These are phyloP conservation scores for Dalechampia spathulata DNA, from an alignment of 441 rosid species.

Conservation along the genomic window DNA sequence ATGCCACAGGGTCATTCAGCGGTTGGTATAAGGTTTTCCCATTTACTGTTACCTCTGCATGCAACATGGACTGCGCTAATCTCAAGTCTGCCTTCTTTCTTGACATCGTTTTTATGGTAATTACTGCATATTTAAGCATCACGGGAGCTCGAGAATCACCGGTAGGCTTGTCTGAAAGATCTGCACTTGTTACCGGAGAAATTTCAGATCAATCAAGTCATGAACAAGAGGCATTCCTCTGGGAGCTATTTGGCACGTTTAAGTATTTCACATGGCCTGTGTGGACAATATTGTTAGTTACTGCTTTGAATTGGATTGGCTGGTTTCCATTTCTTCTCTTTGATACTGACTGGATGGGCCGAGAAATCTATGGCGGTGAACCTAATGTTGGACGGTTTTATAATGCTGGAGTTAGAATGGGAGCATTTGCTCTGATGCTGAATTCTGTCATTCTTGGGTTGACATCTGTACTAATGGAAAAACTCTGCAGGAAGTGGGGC, in stretches of 20 bases:
- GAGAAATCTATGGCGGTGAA: slow-evolving; percentile 83
- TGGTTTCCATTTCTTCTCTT: too few relatives aligned
- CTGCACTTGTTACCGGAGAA: slow-evolving; percentile 29
- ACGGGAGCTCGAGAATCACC: slow-evolving; percentile 68
- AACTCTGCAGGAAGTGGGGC: slow-evolving; percentile 89
- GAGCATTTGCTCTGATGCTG: slow-evolving; percentile 88
- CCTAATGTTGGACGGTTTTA: slow-evolving; percentile 68
- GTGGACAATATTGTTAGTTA: slow-evolving; percentile 80
- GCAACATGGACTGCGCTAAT: slow-evolving; percentile 78
- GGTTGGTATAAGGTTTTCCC: slow-evolving; percentile 84
- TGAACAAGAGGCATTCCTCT: slow-evolving; percentile 75
- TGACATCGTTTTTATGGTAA: slow-evolving; percentile 59
- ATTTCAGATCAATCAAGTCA: slow-evolving; percentile 31
- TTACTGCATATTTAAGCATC: slow-evolving; percentile 60
- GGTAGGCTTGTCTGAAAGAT: slow-evolving; percentile 29
- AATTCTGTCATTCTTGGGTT: slow-evolving; percentile 82
- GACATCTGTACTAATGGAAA: slow-evolving; percentile 92
- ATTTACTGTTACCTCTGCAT: slow-evolving; percentile 64
- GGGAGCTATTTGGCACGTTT: slow-evolving; percentile 89
- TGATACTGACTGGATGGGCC: slow-evolving; percentile 98
- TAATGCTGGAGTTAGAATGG: slow-evolving; percentile 75
- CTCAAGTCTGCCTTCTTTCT: slow-evolving; percentile 90
- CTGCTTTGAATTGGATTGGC: slow-evolving; percentile 90
- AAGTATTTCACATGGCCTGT: slow-evolving; percentile 69
- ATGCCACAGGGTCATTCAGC: slow-evolving; percentile 82